A percentile compares a stretch with the other conserved stretches of the same genome.
phyloP scores from a whole-genome alignment of 163 green algal species.

The Botryococcus braunii region DNA sequence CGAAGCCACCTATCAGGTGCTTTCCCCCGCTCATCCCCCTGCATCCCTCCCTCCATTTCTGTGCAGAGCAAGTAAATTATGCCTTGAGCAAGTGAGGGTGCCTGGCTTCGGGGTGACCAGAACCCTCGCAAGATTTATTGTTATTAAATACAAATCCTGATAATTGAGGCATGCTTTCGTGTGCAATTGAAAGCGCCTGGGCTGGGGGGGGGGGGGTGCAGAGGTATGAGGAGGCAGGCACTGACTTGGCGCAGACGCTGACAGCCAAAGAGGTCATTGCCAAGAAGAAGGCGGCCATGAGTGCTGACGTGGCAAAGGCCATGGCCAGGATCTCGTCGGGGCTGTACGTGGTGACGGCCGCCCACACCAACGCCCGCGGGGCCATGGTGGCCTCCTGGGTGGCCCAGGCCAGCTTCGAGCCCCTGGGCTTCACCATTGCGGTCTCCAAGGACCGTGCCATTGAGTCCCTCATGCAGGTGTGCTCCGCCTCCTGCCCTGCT shows the following conservation, averaged over 20 bases:
- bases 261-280: conserved; percentile 75
- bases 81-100: neutral
- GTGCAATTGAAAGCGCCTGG: neutral
- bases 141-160: no score
- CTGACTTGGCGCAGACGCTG: conserved; percentile 68
- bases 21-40: neutral
- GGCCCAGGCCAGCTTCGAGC: conserved; percentile 83
- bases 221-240: conserved; percentile 73
- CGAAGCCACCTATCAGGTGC: conserved; percentile 44
- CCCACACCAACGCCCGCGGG: conserved; percentile 39
- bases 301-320: conserved; percentile 71
- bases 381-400: conserved; percentile 41
- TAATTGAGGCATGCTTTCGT: neutral
- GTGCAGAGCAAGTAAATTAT: no score
- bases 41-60: neutral
- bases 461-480: conserved; percentile 90
- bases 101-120: neutral
- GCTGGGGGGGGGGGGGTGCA: conserved; percentile 21
- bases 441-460: conserved; percentile 92
- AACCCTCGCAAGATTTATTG: no score
- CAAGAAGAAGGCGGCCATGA: conserved; percentile 73
- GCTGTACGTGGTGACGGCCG: conserved; percentile 90
- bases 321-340: conserved; percentile 73
- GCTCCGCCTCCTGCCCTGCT: neutral
- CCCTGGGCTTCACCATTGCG: conserved; percentile 78